phyloP scores from a whole-genome alignment of 2,329 filamentous ascomycete genomes.

The Ophiostoma perfectum region DNA sequence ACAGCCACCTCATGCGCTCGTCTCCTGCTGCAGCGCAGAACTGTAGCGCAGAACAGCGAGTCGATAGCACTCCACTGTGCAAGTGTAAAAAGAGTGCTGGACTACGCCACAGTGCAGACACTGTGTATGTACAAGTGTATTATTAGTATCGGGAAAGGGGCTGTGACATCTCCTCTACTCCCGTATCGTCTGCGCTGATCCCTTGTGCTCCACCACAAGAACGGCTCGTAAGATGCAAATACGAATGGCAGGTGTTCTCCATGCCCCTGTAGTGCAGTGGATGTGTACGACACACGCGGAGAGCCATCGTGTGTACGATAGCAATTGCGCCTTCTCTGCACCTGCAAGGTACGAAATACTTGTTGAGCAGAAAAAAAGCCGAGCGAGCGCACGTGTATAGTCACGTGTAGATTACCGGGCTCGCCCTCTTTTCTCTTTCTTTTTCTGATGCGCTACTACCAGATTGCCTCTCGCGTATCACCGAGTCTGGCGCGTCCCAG shows the following conservation, averaged over 20 bases:
- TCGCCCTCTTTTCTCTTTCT: not conserved
- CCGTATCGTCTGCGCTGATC: constrained; percentile 2
- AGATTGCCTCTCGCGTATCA: constrained; percentile 7
- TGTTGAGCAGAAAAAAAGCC: too few species aligned
- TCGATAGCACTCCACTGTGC: not conserved
- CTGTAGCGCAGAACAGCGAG: not conserved
- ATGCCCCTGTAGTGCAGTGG: not conserved
- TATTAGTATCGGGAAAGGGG: constrained; percentile 7
- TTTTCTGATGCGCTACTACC: not conserved
- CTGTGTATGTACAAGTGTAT: not conserved
- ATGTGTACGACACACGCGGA: not conserved
- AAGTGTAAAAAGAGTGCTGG: not conserved
- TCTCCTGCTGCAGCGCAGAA: not conserved
- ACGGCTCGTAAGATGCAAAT: not conserved
- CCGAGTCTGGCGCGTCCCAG: constrained; percentile 13
- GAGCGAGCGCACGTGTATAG: not conserved
- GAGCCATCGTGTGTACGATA: too few species aligned
- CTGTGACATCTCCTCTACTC: not conserved
- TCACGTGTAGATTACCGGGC: not conserved
- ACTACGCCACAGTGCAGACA: not conserved
- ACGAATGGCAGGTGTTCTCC: constrained; percentile 5
- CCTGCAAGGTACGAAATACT: too few species aligned
- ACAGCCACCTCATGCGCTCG: not conserved
- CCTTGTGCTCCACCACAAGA: constrained; percentile 7
- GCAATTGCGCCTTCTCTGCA: too few species aligned